Conservation (phyloP, 1,139 yeast genomes). For the Scheffersomyces parashehatae region DNA sequence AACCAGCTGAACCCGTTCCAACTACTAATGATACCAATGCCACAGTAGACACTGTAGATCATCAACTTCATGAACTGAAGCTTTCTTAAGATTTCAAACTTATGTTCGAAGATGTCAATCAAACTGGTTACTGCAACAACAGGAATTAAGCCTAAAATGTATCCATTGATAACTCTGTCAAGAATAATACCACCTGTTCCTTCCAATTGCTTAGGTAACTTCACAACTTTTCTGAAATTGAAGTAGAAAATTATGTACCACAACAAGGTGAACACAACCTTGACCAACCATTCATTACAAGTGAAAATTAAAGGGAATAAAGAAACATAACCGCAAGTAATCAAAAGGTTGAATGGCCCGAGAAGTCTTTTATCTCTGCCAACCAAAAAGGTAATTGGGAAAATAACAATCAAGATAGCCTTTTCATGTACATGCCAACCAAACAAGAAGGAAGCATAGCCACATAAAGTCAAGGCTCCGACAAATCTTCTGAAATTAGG, state of each 20-base stretch:
- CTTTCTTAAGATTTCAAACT: slow-evolving; percentile 48
- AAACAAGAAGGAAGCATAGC: slow-evolving; percentile 84
- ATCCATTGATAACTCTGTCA: slow-evolving; percentile 70
- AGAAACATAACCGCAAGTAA: slow-evolving; percentile 83
- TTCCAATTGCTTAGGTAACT: slow-evolving; percentile 53
- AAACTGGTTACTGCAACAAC: slow-evolving; percentile 57
- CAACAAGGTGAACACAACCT: slow-evolving; percentile 73
- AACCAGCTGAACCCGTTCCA: slow-evolving; percentile 92
- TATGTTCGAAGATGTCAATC: slow-evolving; percentile 57
- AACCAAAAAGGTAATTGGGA: slow-evolving; percentile 83
- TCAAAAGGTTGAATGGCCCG: slow-evolving; percentile 64
- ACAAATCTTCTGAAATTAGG: slow-evolving; percentile 79
- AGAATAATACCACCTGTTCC: slow-evolving; percentile 49
- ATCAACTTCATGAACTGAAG: slow-evolving; percentile 78
- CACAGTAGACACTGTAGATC: slow-evolving; percentile 83
- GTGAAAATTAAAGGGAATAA: slow-evolving; percentile 86
- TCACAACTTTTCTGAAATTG: slow-evolving; percentile 67
- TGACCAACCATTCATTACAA: slow-evolving; percentile 75
- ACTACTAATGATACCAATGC: slow-evolving; percentile 78
- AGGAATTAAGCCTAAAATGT: slow-evolving; percentile 68
- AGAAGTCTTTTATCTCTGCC: slow-evolving; percentile 70
- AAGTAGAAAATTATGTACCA: slow-evolving; percentile 83
- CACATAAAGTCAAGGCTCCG: slow-evolving; percentile 86
- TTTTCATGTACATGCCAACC: slow-evolving; percentile 99
- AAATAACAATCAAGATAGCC: slow-evolving; percentile 84